These are phyloP conservation scores for Whalleya microplaca DNA, from an alignment of 2,329 filamentous ascomycete genomes.

Conservation along the genomic window DNA sequence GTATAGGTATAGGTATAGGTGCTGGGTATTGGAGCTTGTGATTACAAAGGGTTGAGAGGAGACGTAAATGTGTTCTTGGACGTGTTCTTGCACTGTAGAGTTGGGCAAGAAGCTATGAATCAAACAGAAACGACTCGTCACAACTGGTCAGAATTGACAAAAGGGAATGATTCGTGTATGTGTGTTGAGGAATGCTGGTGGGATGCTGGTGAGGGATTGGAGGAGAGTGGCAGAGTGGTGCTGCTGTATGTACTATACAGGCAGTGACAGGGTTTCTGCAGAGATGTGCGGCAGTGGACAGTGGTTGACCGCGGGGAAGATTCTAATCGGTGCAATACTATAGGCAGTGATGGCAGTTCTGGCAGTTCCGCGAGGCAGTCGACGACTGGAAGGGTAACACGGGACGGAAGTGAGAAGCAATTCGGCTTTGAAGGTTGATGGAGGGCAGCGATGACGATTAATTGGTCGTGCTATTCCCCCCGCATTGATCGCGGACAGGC, in stretches of 20 bases:
- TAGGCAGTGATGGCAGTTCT: background rate
- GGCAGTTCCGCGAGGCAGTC: constrained; percentile 16
- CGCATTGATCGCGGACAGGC: constrained; percentile 21
- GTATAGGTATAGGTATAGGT: background rate
- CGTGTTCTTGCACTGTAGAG: background rate
- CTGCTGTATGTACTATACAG: too few species aligned
- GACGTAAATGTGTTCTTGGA: background rate
- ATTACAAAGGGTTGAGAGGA: background rate
- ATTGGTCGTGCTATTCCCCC: constrained; percentile 26
- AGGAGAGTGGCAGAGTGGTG: constrained; percentile 7
- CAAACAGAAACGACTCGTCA: background rate
- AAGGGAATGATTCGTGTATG: background rate
- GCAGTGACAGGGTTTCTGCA: constrained; percentile 12
- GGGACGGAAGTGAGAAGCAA: constrained; percentile 13
- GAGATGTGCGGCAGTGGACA: constrained; percentile 12
- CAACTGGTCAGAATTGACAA: background rate
- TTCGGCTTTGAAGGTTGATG: constrained; percentile 5
- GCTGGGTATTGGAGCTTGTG: background rate
- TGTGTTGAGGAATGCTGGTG: background rate
- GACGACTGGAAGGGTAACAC: background rate
- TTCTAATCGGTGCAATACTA: constrained; percentile 8
- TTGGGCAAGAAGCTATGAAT: background rate
- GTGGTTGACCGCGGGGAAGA: constrained; percentile 13
- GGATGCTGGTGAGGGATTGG: background rate
- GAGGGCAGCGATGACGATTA: constrained; percentile 23